These are phyloP conservation scores for Aspergillus leporis DNA, from an alignment of 495 filamentous ascomycete species.

Conservation along the genomic window DNA sequence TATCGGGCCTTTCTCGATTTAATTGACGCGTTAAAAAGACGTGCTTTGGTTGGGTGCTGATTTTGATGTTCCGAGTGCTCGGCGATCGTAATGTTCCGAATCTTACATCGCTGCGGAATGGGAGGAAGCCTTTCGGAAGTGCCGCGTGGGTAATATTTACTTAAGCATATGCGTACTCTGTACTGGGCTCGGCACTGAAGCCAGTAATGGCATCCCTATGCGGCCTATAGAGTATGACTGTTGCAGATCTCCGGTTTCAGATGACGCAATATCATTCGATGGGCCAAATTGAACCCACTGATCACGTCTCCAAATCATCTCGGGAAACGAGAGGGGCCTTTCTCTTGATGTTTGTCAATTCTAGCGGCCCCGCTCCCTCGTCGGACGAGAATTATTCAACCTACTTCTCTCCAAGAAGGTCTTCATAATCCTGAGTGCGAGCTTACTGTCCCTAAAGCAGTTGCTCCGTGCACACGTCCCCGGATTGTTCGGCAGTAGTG, in stretches of 20 bases:
- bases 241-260: too few species aligned
- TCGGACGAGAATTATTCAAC: neutral
- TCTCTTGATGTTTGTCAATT: neutral
- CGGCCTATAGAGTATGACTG: too few species aligned
- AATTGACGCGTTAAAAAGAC: too few species aligned
- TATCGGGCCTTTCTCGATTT: too few species aligned
- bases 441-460: neutral
- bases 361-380: neutral
- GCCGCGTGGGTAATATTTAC: too few species aligned
- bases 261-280: slow-evolving; percentile 1
- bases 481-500: neutral
- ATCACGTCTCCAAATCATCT: neutral
- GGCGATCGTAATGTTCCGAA: too few species aligned
- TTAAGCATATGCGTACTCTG: too few species aligned
- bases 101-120: too few species aligned
- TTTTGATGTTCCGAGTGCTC: too few species aligned
- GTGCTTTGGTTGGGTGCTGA: too few species aligned
- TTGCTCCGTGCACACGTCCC: neutral
- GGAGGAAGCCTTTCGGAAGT: too few species aligned
- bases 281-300: neutral
- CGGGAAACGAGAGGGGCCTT: neutral
- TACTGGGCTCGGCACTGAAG: too few species aligned
- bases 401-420: neutral
- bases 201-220: neutral
- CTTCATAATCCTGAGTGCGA: neutral